Conservation (phyloP, 1,139 yeast species). For the Hanseniaspora gamundiae region DNA sequence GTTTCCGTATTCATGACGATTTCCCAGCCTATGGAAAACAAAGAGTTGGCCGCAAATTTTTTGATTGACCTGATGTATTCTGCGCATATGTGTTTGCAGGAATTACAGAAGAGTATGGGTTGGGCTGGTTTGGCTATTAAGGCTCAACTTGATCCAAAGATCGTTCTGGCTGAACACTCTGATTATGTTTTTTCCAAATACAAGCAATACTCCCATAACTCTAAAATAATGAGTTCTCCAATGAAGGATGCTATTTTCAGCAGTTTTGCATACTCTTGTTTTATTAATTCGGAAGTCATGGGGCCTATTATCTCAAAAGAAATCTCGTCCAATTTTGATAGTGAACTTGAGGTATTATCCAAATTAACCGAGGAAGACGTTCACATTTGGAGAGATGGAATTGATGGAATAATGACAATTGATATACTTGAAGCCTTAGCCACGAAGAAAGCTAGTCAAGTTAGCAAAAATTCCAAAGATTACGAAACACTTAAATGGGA, state of each 20-base stretch:
- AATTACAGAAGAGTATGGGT: constrained; percentile 33
- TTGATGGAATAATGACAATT: constrained; percentile 57
- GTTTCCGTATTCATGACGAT: constrained; percentile 36
- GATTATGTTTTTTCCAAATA: constrained; percentile 28
- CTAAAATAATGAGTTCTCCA: constrained; percentile 13
- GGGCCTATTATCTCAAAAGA: constrained; percentile 38
- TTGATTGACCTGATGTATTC: constrained; percentile 38
- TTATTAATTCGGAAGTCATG: constrained; percentile 53
- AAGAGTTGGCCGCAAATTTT: constrained; percentile 28
- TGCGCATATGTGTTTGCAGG: constrained; percentile 35
- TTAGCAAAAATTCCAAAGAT: constrained; percentile 59
- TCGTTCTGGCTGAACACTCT: constrained; percentile 34
- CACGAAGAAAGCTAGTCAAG: constrained; percentile 25
- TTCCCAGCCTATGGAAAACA: constrained; percentile 28
- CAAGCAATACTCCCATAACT: constrained; percentile 18
- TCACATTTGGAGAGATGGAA: constrained; percentile 46
- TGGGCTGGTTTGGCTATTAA: constrained; percentile 75
- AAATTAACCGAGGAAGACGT: constrained; percentile 34
- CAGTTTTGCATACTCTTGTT: constrained; percentile 54
- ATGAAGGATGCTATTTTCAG: constrained; percentile 32
- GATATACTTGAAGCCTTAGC: constrained; percentile 41
- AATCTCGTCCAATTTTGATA: constrained; percentile 33
- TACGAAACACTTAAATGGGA: constrained; percentile 89
- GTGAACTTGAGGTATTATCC: constrained; percentile 14
- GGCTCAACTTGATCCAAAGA: constrained; percentile 53